Conservation (phyloP, 176 grass and related monocot species). For the Chloris gayana region DNA sequence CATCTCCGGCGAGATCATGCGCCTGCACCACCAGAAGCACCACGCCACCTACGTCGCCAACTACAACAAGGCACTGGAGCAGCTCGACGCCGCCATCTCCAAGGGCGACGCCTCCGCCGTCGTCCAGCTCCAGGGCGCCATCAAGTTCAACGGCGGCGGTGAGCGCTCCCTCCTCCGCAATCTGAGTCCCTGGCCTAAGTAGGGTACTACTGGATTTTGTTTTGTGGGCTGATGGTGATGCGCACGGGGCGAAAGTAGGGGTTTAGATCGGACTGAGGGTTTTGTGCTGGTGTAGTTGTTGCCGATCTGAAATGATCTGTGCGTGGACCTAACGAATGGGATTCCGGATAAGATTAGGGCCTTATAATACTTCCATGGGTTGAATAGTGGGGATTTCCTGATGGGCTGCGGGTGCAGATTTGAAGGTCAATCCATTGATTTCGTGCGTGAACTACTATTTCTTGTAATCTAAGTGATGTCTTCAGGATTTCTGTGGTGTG, state of each 20-base stretch:
- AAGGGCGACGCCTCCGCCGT: conserved; percentile 72
- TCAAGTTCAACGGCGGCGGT: conserved; percentile 99
- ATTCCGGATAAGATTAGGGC: neutral
- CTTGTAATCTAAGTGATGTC: neutral
- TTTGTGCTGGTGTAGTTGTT: neutral
- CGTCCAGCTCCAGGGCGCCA: conserved; percentile 81
- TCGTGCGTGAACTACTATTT: neutral
- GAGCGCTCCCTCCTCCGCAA: neutral
- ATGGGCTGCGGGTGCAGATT: neutral
- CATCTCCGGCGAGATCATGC: conserved; percentile 96
- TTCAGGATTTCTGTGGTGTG: neutral
- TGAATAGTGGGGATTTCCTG: neutral
- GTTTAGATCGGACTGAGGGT: neutral
- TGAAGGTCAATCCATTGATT: neutral
- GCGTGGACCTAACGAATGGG: neutral
- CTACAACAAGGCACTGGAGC: conserved; percentile 99
- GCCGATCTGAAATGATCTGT: conserved; percentile 11
- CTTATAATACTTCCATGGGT: neutral
- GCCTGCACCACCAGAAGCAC: conserved; percentile 96
- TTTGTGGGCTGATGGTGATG: neutral
- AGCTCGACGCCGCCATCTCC: conserved; percentile 72
- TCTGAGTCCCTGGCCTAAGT: neutral
- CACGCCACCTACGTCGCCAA: conserved; percentile 97
- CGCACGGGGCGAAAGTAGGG: neutral
- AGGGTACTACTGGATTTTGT: neutral